Evolutionary conservation across 352 stramenopile species (phyloP).

Genomic region (Phytopythium boreale): DNA sequence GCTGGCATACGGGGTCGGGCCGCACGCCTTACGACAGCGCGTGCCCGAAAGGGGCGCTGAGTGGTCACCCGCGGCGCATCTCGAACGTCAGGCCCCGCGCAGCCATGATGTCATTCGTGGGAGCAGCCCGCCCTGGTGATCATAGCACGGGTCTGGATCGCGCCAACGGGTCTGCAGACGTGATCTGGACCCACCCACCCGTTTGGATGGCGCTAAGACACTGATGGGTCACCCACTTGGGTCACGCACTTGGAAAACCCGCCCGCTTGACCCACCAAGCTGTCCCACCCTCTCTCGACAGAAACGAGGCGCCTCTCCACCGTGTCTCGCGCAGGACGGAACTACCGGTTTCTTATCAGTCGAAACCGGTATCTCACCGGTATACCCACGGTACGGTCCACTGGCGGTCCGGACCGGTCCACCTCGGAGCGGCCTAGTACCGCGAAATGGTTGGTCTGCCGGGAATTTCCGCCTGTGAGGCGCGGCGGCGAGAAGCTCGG

Average conservation of each 20-base stretch:
- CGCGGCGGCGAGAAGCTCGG: background rate
- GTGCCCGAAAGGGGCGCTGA: slow-evolving; percentile 7
- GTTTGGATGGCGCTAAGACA: no score
- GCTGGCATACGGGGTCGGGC: background rate
- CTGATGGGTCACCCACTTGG: no score
- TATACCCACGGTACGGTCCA: slow-evolving; percentile 5
- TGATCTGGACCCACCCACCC: no score
- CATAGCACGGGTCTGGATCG: background rate
- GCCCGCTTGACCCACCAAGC: no score
- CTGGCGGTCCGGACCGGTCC: slow-evolving; percentile 7
- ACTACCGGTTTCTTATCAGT: background rate
- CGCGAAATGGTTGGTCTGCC: slow-evolving; percentile 26
- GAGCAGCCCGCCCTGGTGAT: no score
- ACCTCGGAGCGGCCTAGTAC: background rate
- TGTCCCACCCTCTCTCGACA: no score
- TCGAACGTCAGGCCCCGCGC: slow-evolving; percentile 28
- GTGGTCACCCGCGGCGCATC: slow-evolving; percentile 15
- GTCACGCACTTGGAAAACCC: no score
- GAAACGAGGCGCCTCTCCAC: no score
- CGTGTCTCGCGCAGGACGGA: no score
- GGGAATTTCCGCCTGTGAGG: slow-evolving; percentile 4
- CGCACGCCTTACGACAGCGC: background rate
- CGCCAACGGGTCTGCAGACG: no score
- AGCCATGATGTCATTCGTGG: slow-evolving; percentile 46
- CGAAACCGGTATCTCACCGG: background rate